Conservation (phyloP, 805 yeast genomes). For the Candida ipomoeae region DNA sequence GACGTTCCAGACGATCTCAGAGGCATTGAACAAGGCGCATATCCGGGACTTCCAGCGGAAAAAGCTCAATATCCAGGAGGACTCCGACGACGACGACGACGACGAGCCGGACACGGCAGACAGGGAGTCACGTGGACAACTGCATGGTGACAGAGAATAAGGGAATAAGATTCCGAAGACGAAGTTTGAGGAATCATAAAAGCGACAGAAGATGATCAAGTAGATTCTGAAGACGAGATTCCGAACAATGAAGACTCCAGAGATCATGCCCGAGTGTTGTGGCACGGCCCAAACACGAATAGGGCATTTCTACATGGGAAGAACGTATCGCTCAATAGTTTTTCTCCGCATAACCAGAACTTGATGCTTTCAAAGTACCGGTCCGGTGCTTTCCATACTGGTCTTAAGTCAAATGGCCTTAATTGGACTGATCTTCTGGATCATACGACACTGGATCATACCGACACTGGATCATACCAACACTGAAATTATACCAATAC, state of each 20-base stretch:
- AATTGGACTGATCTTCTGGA: too few relatives aligned
- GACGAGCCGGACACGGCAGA: slow-evolving; percentile 21
- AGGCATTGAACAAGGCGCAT: slow-evolving; percentile 69
- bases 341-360: slow-evolving; percentile 24
- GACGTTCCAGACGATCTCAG: slow-evolving; percentile 43
- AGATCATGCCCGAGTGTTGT: slow-evolving; percentile 11
- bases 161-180: too few relatives aligned
- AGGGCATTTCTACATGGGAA: slow-evolving; percentile 21
- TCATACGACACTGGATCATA: too few relatives aligned
- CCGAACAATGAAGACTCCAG: slow-evolving; percentile 17
- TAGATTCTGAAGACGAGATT: too few relatives aligned
- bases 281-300: slow-evolving; percentile 21
- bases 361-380: slow-evolving; percentile 24
- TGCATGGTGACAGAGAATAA: too few relatives aligned
- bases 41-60: slow-evolving; percentile 81
- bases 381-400: slow-evolving; percentile 17
- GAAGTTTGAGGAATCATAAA: too few relatives aligned
- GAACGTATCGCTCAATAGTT: slow-evolving; percentile 31
- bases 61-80: slow-evolving; percentile 28
- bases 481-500: too few relatives aligned
- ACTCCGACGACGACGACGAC: slow-evolving; percentile 34
- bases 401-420: too few relatives aligned
- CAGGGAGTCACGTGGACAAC: background rate
- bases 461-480: too few relatives aligned
- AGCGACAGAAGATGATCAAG: too few relatives aligned